Conservation (phyloP, 2,329 filamentous ascomycete genomes). For the Dactylellina sp. region DNA sequence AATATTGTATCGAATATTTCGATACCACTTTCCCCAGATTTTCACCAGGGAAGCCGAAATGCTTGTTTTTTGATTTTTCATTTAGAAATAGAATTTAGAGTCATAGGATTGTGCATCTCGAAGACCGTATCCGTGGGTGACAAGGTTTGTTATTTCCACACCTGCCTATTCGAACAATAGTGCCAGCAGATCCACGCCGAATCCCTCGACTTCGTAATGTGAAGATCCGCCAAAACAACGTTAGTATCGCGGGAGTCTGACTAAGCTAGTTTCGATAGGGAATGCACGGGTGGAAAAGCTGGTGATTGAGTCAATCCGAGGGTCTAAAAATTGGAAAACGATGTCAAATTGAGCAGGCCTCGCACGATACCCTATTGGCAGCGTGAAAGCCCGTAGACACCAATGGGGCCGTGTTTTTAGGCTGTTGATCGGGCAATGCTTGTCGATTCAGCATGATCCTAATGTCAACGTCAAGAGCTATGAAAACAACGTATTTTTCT, state of each 20-base stretch:
- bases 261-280: slow-evolving; percentile 7
- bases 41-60: not conserved
- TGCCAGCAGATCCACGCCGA: not conserved
- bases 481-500: too few species aligned
- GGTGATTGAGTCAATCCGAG: not conserved
- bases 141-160: not conserved
- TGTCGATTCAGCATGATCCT: too few species aligned
- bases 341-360: slow-evolving; percentile 18
- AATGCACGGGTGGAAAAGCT: not conserved
- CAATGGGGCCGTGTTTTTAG: too few species aligned
- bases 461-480: too few species aligned
- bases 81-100: not conserved
- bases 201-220: not conserved
- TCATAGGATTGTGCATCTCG: slow-evolving; percentile 17
- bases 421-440: too few species aligned
- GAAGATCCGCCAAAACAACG: slow-evolving; percentile 3
- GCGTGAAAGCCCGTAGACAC: too few species aligned
- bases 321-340: not conserved
- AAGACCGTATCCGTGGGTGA: not conserved
- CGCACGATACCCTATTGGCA: not conserved
- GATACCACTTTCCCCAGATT: not conserved
- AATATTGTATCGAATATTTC: not conserved
- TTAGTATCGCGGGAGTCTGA: not conserved
- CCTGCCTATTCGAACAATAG: slow-evolving; percentile 27
- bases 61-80: not conserved